These are phyloP conservation scores for Suillus cothurnatus DNA, from an alignment of 768 basidiomycete genomes.

Conservation along the genomic window DNA sequence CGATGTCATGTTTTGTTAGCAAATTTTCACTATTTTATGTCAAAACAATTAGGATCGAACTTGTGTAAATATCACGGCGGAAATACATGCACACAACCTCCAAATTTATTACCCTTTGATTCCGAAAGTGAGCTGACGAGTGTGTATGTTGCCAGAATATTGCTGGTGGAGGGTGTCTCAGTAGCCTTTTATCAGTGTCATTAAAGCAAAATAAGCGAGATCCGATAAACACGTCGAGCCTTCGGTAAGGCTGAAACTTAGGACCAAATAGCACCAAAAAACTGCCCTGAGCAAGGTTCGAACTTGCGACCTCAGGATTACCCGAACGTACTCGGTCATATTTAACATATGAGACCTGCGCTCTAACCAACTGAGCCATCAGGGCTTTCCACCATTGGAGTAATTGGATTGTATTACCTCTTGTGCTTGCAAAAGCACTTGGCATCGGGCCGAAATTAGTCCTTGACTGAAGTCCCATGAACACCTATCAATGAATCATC, in stretches of 20 bases:
- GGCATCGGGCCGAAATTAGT: background rate
- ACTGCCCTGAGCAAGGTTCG: constrained; percentile 58
- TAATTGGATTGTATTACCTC: background rate
- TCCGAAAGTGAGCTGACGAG: background rate
- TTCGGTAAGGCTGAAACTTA: no score
- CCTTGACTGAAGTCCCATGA: constrained; percentile 2
- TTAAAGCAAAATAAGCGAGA: background rate
- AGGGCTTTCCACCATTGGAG: constrained; percentile 9
- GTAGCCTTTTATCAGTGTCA: background rate
- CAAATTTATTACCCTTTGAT: background rate
- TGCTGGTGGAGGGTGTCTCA: background rate
- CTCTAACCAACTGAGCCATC: constrained; percentile 58
- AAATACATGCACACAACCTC: background rate
- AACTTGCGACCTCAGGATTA: constrained; percentile 65
- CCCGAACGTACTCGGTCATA: constrained; percentile 34
- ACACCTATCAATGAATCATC: background rate
- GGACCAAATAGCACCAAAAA: constrained; percentile 4
- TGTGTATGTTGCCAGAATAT: background rate
- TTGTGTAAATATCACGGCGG: background rate
- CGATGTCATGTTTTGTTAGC: background rate
- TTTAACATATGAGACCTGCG: constrained; percentile 51
- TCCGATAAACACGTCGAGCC: no score
- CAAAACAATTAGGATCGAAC: background rate
- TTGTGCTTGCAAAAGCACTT: background rate
- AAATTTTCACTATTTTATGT: background rate